These are phyloP conservation scores for Batrachochytrium dendrobatidis DNA, from an alignment of 371 early-diverging fungal genomes.

Conservation along the genomic window DNA sequence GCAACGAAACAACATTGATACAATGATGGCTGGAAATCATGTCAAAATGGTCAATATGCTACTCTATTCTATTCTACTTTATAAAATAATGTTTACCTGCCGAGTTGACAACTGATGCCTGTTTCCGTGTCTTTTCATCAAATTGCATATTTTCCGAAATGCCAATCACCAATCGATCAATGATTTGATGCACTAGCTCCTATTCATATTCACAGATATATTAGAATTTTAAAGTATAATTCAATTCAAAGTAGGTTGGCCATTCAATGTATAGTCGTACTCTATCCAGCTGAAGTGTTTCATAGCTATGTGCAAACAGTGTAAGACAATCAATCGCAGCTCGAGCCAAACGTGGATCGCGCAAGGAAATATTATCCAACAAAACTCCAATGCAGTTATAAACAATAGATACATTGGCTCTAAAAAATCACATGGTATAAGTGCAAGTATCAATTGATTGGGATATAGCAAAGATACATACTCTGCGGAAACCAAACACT, in stretches of 20 bases:
- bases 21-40: slow-evolving; percentile 9
- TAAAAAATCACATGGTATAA: no score
- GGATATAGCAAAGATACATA: no score
- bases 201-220: neutral
- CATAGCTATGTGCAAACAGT: slow-evolving; percentile 49
- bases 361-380: slow-evolving; percentile 63
- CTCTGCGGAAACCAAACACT: slow-evolving; percentile 35
- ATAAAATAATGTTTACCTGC: slow-evolving; percentile 4
- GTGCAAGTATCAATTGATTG: no score
- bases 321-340: slow-evolving; percentile 62
- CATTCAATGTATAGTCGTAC: slow-evolving; percentile 31
- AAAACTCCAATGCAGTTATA: slow-evolving; percentile 53
- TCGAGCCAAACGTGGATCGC: slow-evolving; percentile 51
- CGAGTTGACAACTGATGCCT: neutral
- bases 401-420: slow-evolving; percentile 17
- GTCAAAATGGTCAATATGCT: neutral
- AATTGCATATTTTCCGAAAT: slow-evolving; percentile 60
- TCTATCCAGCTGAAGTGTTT: slow-evolving; percentile 43
- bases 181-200: slow-evolving; percentile 21
- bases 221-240: neutral
- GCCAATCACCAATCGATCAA: slow-evolving; percentile 59
- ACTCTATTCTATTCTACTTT: slow-evolving; percentile 23
- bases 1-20: slow-evolving; percentile 62
- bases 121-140: slow-evolving; percentile 34
- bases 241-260: neutral